Evolutionary conservation across 768 basidiomycete species (phyloP).

Genomic region (Naganishia vishniacii): DNA sequence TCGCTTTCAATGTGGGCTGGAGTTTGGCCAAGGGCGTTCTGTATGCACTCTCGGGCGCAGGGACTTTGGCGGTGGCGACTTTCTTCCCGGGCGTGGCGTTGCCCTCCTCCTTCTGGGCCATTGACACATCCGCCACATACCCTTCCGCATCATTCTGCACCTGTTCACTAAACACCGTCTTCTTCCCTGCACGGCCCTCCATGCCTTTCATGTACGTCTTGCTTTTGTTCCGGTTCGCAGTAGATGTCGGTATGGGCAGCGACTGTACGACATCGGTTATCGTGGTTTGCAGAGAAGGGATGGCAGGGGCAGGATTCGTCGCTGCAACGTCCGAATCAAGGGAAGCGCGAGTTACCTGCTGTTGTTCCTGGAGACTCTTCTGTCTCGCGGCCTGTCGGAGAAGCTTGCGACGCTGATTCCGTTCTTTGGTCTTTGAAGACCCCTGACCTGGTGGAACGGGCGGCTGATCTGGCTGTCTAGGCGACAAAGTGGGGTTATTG

Average conservation of each 20-base stretch:
- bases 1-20: no score
- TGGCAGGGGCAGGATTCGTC: neutral
- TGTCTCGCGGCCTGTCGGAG: constrained; percentile 9
- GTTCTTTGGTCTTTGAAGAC: constrained; percentile 21
- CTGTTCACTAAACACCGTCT: constrained; percentile 11
- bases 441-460: constrained; percentile 25
- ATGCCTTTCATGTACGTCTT: constrained; percentile 27
- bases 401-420: constrained; percentile 22
- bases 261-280: constrained; percentile 1
- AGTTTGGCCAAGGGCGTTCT: neutral
- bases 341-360: neutral
- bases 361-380: neutral
- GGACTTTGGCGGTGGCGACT: neutral
- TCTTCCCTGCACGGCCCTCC: constrained; percentile 20
- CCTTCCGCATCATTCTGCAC: neutral
- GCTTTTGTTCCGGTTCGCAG: constrained; percentile 26
- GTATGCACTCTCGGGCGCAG: neutral
- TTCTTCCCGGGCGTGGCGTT: neutral
- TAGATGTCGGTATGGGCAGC: constrained; percentile 2
- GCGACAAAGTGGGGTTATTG: no score
- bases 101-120: neutral
- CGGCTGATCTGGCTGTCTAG: constrained; percentile 1
- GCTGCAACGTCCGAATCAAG: no score
- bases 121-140: constrained; percentile 1
- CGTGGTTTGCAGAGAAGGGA: neutral